Evolutionary conservation across 306 rosid genomes (phyloP).

Genomic region (Pterocarpus santalinus): DNA sequence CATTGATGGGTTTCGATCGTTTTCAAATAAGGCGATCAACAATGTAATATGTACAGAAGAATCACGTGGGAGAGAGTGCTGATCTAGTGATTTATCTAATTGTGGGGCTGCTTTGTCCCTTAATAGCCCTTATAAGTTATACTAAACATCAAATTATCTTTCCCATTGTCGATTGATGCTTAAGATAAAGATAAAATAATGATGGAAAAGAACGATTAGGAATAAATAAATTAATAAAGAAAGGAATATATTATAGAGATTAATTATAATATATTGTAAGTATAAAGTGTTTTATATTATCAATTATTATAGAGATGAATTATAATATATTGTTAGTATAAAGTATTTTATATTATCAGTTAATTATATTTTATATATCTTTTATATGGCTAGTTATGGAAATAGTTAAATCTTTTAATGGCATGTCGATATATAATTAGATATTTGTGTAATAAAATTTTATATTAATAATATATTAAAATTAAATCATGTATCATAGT

Average conservation of each 20-base stretch:
- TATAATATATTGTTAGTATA: too few species aligned
- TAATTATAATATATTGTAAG: too few species aligned
- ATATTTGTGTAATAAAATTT: too few species aligned
- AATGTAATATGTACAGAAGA: slow-evolving; percentile 24
- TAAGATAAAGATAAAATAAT: slow-evolving; percentile 24
- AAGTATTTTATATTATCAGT: too few species aligned
- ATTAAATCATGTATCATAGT: too few species aligned
- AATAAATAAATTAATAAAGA: slow-evolving; percentile 5
- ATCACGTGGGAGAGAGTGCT: slow-evolving; percentile 48
- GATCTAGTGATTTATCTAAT: slow-evolving; percentile 8
- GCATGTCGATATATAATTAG: too few species aligned
- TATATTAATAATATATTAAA: too few species aligned
- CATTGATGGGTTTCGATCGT: slow-evolving; percentile 47
- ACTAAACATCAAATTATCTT: slow-evolving; percentile 36
- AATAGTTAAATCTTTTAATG: too few species aligned
- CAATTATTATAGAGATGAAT: too few species aligned
- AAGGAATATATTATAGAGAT: neutral
- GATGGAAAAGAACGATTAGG: slow-evolving; percentile 40
- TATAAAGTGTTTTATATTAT: too few species aligned
- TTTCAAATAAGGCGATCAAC: slow-evolving; percentile 43
- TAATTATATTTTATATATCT: too few species aligned
- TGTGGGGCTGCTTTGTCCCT: slow-evolving; percentile 64
- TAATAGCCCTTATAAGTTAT: neutral
- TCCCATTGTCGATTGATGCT: neutral
- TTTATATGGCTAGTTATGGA: too few species aligned